Evolutionary conservation across 805 yeast genomes (phyloP), one percentile per base, ranked within the genome.

Genomic region (Lipomyces anomalus): DNA sequence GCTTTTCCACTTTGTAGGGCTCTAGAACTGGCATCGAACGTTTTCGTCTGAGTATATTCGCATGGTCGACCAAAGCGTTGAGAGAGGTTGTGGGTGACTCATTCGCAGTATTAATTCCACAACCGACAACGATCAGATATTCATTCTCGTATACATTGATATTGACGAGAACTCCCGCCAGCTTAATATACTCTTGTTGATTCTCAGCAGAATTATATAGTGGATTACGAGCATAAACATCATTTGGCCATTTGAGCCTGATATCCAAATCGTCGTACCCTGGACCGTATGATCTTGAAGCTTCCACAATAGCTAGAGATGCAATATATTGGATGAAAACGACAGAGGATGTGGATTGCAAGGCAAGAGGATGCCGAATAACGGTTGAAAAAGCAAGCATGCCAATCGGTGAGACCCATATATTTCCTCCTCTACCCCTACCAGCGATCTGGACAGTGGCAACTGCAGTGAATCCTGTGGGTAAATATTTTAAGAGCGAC

Each of bases 171-270:
- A 89, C 75, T 1, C 98, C 98, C 2, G 89, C 80, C 6, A 89
- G 75, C 61, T 90, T 90, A 17, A 78, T 76, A 62, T 78, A 84
- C 22, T 50, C 47, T 13, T 46, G 23, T 5, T 48, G 53, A 11
- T 61, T 53, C 7, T 57, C 52, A 17, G 58, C 50, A 13, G 52
- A 57, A 3, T 56, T 58, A 18, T 37, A 33, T 3, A 61, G 61
- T 0, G 95, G 94, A 44, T 76, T 79, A 56, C 78, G 61, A 3
- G 82, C 78, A 60, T 86, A 92, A 11, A 92, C 67, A 63, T 92
- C 99, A 62, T 92, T 92, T 1, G 99, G 99, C 99, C 99, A 92
- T 62, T 92, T 92, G 48, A 92, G 73, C 41, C 78, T 73, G 13
- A 90, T 71, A 0, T 95, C 97, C 55, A 92, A 65, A 38, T 78